Percentiles rank a stretch among this genome's conserved stretches.
Conservation (phyloP, 2,329 filamentous ascomycete genomes). For the Bisporella sp. region DNA sequence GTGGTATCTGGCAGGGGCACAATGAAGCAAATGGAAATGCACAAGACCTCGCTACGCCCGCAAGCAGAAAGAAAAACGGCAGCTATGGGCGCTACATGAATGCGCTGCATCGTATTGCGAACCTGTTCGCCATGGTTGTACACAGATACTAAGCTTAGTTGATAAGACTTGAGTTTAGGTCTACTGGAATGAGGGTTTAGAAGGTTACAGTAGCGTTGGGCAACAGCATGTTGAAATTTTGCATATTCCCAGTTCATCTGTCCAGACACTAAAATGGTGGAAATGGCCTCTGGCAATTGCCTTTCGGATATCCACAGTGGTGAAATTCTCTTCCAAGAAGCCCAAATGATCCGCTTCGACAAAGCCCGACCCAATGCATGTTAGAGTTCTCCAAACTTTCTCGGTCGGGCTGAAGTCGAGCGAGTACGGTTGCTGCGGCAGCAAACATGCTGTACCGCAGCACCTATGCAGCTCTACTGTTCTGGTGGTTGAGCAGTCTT, state of each 20-base stretch:
- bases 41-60: slow-evolving; percentile 5
- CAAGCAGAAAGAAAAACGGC: slow-evolving; percentile 5
- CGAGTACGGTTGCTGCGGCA: slow-evolving; percentile 4
- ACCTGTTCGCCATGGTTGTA: background rate
- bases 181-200: slow-evolving; percentile 8
- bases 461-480: slow-evolving; percentile 5
- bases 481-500: slow-evolving; percentile 4
- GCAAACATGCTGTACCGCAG: slow-evolving; percentile 3
- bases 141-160: background rate
- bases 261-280: slow-evolving; percentile 5
- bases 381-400: slow-evolving; percentile 6
- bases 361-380: slow-evolving; percentile 6
- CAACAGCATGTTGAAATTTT: slow-evolving; percentile 8
- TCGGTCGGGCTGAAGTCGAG: background rate
- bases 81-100: slow-evolving; percentile 7
- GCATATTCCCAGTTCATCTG: slow-evolving; percentile 3
- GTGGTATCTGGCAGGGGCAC: slow-evolving; percentile 11
- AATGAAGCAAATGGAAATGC: slow-evolving; percentile 10
- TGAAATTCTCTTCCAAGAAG: slow-evolving; percentile 7
- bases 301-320: slow-evolving; percentile 7
- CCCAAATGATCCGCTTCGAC: slow-evolving; percentile 5
- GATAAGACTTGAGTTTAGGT: slow-evolving; percentile 1
- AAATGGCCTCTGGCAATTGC: slow-evolving; percentile 7
- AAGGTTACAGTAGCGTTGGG: slow-evolving; percentile 3
- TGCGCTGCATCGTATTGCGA: slow-evolving; percentile 5